A percentile compares a stretch with the other conserved stretches of the same genome.
Conservation (phyloP, 2,329 filamentous ascomycete genomes). For the Colletotrichum melonis region DNA sequence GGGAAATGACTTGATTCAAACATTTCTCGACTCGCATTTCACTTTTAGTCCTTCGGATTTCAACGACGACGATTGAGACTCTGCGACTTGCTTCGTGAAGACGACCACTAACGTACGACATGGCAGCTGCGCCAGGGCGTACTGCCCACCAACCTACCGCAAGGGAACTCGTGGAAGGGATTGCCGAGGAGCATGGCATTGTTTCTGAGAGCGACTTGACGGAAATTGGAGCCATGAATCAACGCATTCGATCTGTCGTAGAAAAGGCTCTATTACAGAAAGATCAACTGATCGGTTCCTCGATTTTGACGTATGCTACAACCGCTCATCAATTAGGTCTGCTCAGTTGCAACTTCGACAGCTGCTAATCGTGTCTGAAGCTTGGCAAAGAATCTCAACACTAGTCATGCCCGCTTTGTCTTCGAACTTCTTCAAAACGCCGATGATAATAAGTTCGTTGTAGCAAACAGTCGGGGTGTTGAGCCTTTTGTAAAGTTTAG, state of each 20-base stretch:
- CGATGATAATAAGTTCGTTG: constrained; percentile 60
- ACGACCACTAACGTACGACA: background rate
- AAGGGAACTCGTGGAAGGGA: background rate
- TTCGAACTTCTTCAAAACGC: constrained; percentile 66
- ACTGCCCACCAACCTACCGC: background rate
- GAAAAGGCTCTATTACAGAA: background rate
- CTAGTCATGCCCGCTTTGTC: constrained; percentile 57
- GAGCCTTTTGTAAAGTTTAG: constrained; percentile 45
- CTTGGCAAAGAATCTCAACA: constrained; percentile 55
- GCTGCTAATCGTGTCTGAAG: constrained; percentile 39
- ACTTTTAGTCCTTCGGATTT: background rate
- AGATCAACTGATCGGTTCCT: background rate
- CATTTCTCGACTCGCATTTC: background rate
- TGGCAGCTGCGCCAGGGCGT: background rate
- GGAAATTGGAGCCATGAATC: background rate
- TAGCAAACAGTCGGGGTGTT: constrained; percentile 41
- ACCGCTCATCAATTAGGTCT: background rate
- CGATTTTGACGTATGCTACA: background rate
- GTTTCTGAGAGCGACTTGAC: background rate
- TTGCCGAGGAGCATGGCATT: background rate
- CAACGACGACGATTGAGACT: too few species aligned
- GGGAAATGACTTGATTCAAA: background rate
- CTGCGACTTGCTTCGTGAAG: too few species aligned
- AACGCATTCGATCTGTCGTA: background rate
- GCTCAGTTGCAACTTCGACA: background rate